Conservation (phyloP, 768 basidiomycete genomes). For the Mycena filopes region DNA sequence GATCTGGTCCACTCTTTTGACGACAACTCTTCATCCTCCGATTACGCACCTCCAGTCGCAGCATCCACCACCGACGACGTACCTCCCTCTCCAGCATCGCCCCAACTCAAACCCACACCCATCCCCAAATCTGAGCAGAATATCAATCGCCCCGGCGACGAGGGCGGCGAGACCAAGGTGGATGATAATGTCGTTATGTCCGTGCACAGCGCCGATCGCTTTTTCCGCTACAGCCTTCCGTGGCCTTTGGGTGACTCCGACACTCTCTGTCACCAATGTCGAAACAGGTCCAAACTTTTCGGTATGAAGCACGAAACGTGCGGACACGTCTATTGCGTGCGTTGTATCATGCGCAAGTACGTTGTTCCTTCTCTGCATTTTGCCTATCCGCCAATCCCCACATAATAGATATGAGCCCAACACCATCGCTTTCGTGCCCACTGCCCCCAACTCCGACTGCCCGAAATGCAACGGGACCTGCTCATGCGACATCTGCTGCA, state of each 20-base stretch:
- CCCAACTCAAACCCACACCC: not conserved
- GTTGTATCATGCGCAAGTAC: slow-evolving; percentile 29
- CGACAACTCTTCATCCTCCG: not conserved
- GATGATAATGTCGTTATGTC: slow-evolving; percentile 3
- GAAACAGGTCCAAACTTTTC: not conserved
- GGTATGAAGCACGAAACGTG: slow-evolving; percentile 17
- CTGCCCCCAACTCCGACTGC: slow-evolving; percentile 1
- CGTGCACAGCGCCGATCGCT: slow-evolving; percentile 16
- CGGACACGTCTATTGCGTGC: slow-evolving; percentile 14
- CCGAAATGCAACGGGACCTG: slow-evolving; percentile 17
- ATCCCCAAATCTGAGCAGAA: not conserved
- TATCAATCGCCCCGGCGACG: not conserved
- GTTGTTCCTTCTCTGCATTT: not conserved
- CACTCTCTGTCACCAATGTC: slow-evolving; percentile 27
- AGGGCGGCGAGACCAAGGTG: slow-evolving; percentile 17
- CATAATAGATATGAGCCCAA: slow-evolving; percentile 7
- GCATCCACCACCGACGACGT: not conserved
- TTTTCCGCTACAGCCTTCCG: slow-evolving; percentile 31
- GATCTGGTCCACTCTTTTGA: slow-evolving; percentile 5
- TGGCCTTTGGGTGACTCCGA: slow-evolving; percentile 20
- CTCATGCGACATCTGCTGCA: slow-evolving; percentile 24
- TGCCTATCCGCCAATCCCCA: not conserved
- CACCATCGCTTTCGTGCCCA: slow-evolving; percentile 15
- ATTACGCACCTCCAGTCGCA: not conserved
- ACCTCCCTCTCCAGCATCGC: not conserved